Percentiles rank a stretch among this genome's conserved stretches.
phyloP scores from a whole-genome alignment of 805 yeast genomes.

The Saccharomyces cerevisiae region DNA sequence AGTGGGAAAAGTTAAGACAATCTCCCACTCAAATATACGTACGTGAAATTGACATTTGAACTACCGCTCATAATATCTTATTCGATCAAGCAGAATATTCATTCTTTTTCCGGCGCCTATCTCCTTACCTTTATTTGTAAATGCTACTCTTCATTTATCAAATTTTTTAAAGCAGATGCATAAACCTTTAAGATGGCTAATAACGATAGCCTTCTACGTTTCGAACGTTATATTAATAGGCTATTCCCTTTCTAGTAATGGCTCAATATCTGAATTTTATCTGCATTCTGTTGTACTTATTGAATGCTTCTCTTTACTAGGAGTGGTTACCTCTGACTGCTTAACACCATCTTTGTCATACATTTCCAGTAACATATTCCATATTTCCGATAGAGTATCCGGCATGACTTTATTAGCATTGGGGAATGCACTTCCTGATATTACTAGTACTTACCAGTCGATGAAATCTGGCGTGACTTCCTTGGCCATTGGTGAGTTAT shows the following conservation, averaged over 20 bases:
- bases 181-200: conserved; percentile 7
- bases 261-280: conserved; percentile 2
- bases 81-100: background rate
- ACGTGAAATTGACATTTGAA: background rate
- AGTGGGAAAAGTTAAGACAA: background rate
- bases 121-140: background rate
- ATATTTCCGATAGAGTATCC: conserved; percentile 66
- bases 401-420: conserved; percentile 84
- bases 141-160: background rate
- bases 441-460: conserved; percentile 76
- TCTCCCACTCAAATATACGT: background rate
- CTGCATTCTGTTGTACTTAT: conserved; percentile 21
- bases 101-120: background rate
- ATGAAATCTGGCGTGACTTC: conserved; percentile 62
- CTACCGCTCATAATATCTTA: background rate
- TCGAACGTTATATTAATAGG: conserved; percentile 1
- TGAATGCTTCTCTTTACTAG: conserved; percentile 53
- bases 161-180: background rate
- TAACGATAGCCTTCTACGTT: conserved; percentile 6
- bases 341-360: conserved; percentile 70
- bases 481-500: conserved; percentile 80
- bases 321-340: conserved; percentile 73
- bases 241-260: conserved; percentile 1
- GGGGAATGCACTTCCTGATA: conserved; percentile 91
- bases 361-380: conserved; percentile 47